Base-by-base conservation (phyloP, 768 basidiomycete species). In the Suillus subluteus region DNA sequence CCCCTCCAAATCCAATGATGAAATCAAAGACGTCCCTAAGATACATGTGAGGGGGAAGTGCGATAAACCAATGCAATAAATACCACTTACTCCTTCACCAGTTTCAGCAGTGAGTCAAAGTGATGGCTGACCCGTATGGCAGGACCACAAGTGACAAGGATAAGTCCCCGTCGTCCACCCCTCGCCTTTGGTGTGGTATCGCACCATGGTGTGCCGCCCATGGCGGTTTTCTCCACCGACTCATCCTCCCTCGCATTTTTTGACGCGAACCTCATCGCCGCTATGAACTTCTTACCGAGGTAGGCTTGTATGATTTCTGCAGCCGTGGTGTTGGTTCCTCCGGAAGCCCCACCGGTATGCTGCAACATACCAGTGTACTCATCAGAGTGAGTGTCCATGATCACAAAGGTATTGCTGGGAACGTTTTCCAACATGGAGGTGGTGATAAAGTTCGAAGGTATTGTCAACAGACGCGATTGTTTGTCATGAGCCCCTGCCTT, bases 1-100 rank as follows among this genome's bases (percentile, higher is more conserved):
- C 30, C 2, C 64, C 64, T 23, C 55, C 40, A 35, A 65, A 65
- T 35, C 64, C 55, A 9, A 65, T 5, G 7, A 65, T 58, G 11
- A 65, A 26, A 32, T 65, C 56, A 30, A 65, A 65, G 23, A 44
- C 5, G 21, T 46, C 41, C 1, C 64, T 65, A n/a, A 6, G 46
- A 46, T 4, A 3, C 8, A 11, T 4, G 3, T 46, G 21, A n/a
- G 43, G 18, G 21, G 4, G n/a, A 4, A 26, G 26, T 46, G 46
- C 21, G 46, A n/a, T 46, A n/a, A 46, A n/a, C 21, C 8, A 46
- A 46, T 46, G 11, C 7, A 26, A 26, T 26, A 26, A 46, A 46
- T 9, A 8, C 18, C 6, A 46, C 46, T 46, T 11, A 46, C 46
- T 46, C 46, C 46, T 46, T 46, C 21, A 46, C 46, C n/a, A 46